Conservation (phyloP, 2,329 filamentous ascomycete species). For the Cytospora leucostoma region DNA sequence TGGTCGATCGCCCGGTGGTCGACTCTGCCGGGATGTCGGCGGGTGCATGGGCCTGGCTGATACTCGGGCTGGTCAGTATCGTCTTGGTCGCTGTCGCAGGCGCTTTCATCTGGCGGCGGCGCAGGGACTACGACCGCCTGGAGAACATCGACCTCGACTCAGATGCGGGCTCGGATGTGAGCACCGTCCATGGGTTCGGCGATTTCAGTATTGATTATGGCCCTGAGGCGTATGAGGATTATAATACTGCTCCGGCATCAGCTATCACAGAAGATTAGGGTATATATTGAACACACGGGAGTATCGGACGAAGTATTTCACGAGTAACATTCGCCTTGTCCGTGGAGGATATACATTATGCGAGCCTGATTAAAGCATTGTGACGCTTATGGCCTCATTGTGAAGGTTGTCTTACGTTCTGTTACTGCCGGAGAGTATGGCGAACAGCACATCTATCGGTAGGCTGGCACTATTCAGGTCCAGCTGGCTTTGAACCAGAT, state of each 20-base stretch:
- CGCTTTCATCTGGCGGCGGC: constrained; percentile 1
- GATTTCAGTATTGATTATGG: constrained; percentile 8
- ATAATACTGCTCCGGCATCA: neutral
- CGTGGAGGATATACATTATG: too few species aligned
- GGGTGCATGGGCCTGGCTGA: neutral
- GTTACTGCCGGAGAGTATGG: too few species aligned
- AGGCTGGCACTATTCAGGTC: too few species aligned
- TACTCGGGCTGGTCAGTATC: constrained; percentile 4
- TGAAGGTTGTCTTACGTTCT: too few species aligned
- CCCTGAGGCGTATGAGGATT: constrained; percentile 23
- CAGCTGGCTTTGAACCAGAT: too few species aligned
- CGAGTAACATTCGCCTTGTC: too few species aligned
- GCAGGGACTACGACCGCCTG: constrained; percentile 12
- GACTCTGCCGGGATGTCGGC: neutral
- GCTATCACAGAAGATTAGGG: neutral
- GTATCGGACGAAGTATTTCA: neutral
- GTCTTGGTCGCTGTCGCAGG: constrained; percentile 8
- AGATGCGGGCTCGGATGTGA: constrained; percentile 20
- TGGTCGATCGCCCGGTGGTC: neutral
- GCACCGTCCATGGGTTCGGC: constrained; percentile 11
- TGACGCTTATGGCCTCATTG: too few species aligned
- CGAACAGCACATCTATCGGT: too few species aligned
- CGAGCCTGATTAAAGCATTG: too few species aligned
- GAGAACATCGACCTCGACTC: constrained; percentile 18
- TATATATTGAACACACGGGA: neutral